A percentile compares a stretch with the other conserved stretches of the same genome.
Evolutionary conservation across 768 basidiomycete genomes (phyloP).

Genomic region (Hypholoma sublateritium): DNA sequence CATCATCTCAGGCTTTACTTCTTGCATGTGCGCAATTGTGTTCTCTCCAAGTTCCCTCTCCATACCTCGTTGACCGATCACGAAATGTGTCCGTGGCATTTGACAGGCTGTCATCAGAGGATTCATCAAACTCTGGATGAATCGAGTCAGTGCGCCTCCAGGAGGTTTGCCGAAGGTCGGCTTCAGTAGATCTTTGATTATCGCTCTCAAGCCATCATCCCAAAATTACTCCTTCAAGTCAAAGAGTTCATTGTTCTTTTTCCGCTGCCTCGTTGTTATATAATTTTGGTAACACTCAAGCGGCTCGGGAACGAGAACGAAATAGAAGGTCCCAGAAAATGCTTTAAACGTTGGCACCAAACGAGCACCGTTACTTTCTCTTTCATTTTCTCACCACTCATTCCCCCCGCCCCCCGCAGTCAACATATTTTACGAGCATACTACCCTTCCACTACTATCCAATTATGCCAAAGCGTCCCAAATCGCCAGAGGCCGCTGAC

Average conservation of each 20-base stretch:
- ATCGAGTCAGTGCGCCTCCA: neutral
- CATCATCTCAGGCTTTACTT: too few species aligned
- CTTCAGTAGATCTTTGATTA: constrained; percentile 4
- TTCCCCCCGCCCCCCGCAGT: neutral
- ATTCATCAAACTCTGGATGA: neutral
- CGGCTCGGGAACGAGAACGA: neutral
- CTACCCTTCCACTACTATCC: neutral
- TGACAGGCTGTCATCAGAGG: neutral
- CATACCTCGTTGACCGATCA: too few species aligned
- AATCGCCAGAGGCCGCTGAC: constrained; percentile 39
- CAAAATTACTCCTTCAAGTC: neutral
- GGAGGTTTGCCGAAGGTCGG: neutral
- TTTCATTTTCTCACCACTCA: neutral
- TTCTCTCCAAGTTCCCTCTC: too few species aligned
- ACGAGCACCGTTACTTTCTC: neutral
- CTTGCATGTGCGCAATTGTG: too few species aligned
- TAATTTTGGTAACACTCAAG: neutral
- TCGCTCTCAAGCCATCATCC: neutral
- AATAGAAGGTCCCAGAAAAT: neutral
- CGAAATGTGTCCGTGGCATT: neutral
- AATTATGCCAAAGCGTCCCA: constrained; percentile 39
- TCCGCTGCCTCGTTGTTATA: neutral
- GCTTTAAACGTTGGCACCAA: neutral
- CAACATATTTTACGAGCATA: neutral
- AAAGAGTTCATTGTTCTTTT: neutral